phyloP scores from a whole-genome alignment of 129 eudicot species.

The Dittrichia graveolens region DNA sequence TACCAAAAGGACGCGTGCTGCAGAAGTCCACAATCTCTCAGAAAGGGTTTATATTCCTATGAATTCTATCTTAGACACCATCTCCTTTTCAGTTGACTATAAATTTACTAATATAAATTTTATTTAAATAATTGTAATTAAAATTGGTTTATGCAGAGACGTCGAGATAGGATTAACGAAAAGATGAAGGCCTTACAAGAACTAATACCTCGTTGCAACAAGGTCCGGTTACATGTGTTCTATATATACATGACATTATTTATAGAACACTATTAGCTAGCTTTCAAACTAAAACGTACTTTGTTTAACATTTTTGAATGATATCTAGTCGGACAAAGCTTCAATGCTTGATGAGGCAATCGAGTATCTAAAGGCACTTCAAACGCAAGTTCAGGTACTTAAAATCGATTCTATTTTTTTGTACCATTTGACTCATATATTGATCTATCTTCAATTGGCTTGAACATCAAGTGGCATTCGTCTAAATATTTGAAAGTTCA shows the following conservation, averaged over 20 bases:
- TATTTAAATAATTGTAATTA: not conserved
- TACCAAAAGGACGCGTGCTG: slow-evolving; percentile 91
- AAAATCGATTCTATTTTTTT: not conserved
- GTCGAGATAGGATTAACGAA: slow-evolving; percentile 87
- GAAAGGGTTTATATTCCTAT: slow-evolving; percentile 70
- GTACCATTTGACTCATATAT: not conserved
- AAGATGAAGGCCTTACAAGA: slow-evolving; percentile 86
- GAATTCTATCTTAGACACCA: not conserved
- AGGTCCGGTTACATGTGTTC: slow-evolving; percentile 45
- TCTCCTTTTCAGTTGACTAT: not conserved
- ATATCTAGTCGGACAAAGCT: slow-evolving; percentile 75
- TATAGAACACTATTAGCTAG: not conserved
- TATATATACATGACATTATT: not conserved
- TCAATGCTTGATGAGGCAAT: slow-evolving; percentile 92
- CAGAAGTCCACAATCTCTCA: slow-evolving; percentile 95
- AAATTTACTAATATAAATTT: not conserved
- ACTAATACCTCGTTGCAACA: slow-evolving; percentile 87
- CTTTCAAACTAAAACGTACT: not conserved
- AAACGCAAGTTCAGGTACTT: slow-evolving; percentile 78
- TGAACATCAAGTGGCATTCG: not conserved
- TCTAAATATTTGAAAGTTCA: not conserved
- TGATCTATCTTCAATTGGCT: not conserved
- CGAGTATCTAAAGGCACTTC: slow-evolving; percentile 79
- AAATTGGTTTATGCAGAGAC: slow-evolving; percentile 54
- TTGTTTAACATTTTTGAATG: slow-evolving; percentile 6